A percentile compares a stretch with the other conserved stretches of the same genome.
Evolutionary conservation across 805 yeast genomes (phyloP).

Genomic region (Myxozyma vanderwaltii): DNA sequence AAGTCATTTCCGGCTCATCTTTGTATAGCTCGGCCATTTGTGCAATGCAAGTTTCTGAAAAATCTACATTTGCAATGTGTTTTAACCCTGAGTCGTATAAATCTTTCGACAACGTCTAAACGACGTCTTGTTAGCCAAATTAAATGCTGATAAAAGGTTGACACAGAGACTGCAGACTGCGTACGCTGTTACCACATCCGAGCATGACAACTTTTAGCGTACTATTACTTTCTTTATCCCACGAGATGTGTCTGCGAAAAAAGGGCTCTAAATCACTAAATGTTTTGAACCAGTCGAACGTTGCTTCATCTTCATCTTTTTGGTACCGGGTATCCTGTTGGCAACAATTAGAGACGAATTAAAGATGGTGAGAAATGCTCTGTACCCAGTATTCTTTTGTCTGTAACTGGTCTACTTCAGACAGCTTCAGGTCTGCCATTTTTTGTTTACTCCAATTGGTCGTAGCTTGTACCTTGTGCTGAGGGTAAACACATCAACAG

Average conservation of each 20-base stretch:
- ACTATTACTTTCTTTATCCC: slow-evolving; percentile 4
- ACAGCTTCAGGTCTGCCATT: slow-evolving; percentile 34
- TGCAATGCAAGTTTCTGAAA: slow-evolving; percentile 35
- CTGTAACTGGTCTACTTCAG: slow-evolving; percentile 36
- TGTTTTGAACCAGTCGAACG: slow-evolving; percentile 39
- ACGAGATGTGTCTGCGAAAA: slow-evolving; percentile 25
- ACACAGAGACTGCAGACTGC: not conserved
- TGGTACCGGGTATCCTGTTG: slow-evolving; percentile 35
- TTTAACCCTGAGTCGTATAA: slow-evolving; percentile 35
- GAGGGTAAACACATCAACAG: no score
- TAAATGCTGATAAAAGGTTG: not conserved
- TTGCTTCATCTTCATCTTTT: slow-evolving; percentile 29
- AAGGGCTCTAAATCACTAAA: slow-evolving; percentile 33
- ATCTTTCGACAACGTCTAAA: slow-evolving; percentile 36
- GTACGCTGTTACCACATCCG: slow-evolving; percentile 38
- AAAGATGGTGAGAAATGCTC: no score
- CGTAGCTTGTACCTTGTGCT: no score
- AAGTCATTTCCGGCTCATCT: slow-evolving; percentile 35
- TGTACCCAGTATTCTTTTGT: slow-evolving; percentile 38
- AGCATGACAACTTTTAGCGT: slow-evolving; percentile 34
- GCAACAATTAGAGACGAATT: no score
- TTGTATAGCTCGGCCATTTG: slow-evolving; percentile 30
- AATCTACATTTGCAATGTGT: slow-evolving; percentile 37
- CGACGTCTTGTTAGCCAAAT: not conserved
- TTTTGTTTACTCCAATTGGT: no score